phyloP scores from a whole-genome alignment of 139 green algal genomes.

The Raphidocelis subcapitata region DNA sequence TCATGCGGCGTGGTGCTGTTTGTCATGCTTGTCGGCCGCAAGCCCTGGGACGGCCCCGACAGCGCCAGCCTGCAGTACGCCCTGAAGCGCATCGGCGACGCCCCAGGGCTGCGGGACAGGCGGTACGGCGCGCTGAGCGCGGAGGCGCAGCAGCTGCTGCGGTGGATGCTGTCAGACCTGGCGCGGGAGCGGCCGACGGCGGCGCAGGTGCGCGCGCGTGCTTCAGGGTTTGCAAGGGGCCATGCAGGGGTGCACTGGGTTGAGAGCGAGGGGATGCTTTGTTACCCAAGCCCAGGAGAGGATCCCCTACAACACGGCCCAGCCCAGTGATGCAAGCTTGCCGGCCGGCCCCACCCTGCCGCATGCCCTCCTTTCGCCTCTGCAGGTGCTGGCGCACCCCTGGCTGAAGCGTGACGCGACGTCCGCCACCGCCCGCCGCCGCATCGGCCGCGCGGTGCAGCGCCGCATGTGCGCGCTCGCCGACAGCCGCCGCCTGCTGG shows the following conservation, averaged over 20 bases:
- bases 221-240: no score
- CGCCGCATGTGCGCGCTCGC: background rate
- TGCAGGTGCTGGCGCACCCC: slow-evolving; percentile 11
- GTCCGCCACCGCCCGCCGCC: background rate
- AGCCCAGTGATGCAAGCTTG: no score
- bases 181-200: slow-evolving; percentile 21
- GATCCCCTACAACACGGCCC: no score
- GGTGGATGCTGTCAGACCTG: slow-evolving; percentile 36
- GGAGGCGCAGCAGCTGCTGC: slow-evolving; percentile 31
- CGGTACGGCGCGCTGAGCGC: slow-evolving; percentile 1
- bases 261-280: no score
- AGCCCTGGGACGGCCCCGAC: slow-evolving; percentile 35
- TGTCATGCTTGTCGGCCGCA: slow-evolving; percentile 52
- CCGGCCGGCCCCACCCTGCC: no score
- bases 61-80: slow-evolving; percentile 44
- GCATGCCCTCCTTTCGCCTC: no score
- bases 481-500: slow-evolving; percentile 22
- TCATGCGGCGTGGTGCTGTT: slow-evolving; percentile 52
- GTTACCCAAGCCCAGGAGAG: no score
- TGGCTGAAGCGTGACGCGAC: slow-evolving; percentile 16
- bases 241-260: no score
- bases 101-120: slow-evolving; percentile 36
- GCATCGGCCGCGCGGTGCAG: background rate
- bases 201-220: slow-evolving; percentile 4
- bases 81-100: background rate